Conservation (phyloP, 2,329 filamentous ascomycete genomes). For the Chaetomiaceae sp. region DNA sequence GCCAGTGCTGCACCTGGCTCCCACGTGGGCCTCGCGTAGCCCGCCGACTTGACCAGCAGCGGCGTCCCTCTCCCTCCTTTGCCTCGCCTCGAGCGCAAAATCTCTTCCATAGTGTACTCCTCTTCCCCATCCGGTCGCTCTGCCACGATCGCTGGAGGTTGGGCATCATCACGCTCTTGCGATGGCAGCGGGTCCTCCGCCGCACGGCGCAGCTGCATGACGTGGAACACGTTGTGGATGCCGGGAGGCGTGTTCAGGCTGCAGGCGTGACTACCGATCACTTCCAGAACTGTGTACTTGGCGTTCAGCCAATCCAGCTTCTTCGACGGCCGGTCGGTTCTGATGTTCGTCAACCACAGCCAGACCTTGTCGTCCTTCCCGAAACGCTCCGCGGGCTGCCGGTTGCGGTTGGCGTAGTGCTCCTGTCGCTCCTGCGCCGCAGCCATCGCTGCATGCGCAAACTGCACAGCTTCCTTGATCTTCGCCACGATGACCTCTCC, state of each 20-base stretch:
- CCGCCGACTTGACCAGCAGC: neutral
- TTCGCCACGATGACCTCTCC: neutral
- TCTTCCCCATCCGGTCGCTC: neutral
- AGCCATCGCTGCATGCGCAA: neutral
- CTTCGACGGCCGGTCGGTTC: neutral
- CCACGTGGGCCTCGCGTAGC: neutral
- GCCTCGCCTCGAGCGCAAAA: neutral
- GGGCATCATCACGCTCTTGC: neutral
- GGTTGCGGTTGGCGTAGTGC: neutral
- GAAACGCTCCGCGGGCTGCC: neutral
- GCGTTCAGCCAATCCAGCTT: slow-evolving; percentile 10
- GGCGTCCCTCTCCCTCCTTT: neutral
- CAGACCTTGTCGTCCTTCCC: neutral
- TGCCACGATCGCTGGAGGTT: neutral
- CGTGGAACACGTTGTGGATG: slow-evolving; percentile 2
- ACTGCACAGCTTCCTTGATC: neutral
- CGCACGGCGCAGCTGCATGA: neutral
- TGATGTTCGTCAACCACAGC: neutral
- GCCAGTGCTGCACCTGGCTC: slow-evolving; percentile 1
- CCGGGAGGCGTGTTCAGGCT: neutral
- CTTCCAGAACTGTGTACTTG: neutral
- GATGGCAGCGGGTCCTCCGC: neutral
- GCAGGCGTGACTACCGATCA: neutral
- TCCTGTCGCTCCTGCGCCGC: neutral
- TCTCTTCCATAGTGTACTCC: slow-evolving; percentile 1